Evolutionary conservation across 148 eudicot genomes (phyloP), one percentile per base, ranked within the genome.

Genomic region (Gaultheria prostrata): DNA sequence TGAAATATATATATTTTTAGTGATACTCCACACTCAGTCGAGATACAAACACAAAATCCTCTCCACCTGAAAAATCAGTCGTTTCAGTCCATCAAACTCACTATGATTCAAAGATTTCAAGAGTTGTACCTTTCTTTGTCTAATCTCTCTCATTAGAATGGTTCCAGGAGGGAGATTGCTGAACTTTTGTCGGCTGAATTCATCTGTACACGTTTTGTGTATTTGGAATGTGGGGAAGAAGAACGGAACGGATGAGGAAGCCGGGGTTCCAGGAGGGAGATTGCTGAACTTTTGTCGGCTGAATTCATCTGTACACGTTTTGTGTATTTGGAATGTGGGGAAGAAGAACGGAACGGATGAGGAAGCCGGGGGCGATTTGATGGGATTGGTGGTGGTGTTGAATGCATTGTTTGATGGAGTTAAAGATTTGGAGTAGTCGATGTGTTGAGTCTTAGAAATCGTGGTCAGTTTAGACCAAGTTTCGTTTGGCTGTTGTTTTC

Each of bases 351-450:
- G 79, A 75, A 28, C 69, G 84, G 91, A 91, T 90, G 88, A 86
- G 86, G 45, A 77, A 76, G 80, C 75, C 75, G 81, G 59, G 79
- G 90, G 86, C 54, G 83, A 86, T 76, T 92, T 92, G 92, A 95
- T 90, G 92, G 95, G 76, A 85, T 69, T 26, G 70, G 65, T 79
- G 85, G 83, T 69, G 86, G 80, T 84, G 67, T 80, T 85, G 73
- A 43, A 82, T 72, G 72, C 43, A 53, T 63, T 82, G 79, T 88
- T 89, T 89, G 86, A 94, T 94, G 98, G 98, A 94, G 97, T 89
- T 96, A 57, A 90, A 81, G 93, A 85, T 91, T 89, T 89, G 77
- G 84, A 86, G 89, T 86, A 39, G 79, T 84, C 85, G 84, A 86
- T 87, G 89, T 85, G 85, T 80, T 84, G 71, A 80, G 83, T 80